Evolutionary conservation across 2,329 filamentous ascomycete species (phyloP), one percentile per base, ranked within the genome.

Genomic region (Fusarium sp.): DNA sequence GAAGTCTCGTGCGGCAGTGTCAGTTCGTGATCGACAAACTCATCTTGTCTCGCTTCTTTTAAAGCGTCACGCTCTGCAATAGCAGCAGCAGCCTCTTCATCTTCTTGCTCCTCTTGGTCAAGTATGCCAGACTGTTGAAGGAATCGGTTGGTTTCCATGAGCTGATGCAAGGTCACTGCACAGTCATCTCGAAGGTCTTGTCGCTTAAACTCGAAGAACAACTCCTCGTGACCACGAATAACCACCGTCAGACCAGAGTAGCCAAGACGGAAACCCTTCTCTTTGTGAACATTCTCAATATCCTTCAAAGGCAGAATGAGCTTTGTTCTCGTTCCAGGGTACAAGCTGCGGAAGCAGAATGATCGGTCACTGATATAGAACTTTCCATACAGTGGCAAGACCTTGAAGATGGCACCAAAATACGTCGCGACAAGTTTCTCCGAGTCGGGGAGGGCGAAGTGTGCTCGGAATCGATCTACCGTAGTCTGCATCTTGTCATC

Each of bases 331-430:
- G 94, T 97, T 2, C 94, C 95, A 2, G 93, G 94, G 38, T 98
- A 84, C 55, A 98, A 83, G 77, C 95, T 98, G 60, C 96, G 92
- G 81, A 97, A 99, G 82, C 96, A 99, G 71, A 98, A 93, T 62
- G 91, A 92, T 24, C 89, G 89, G 72, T 94, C 90, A 77, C 96
- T 95, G 72, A 98, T 91, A 80, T 99, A 99, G 34, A 98, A 92
- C 81, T 98, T 99, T 74, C 96, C 96, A 75, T 98, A 98, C 3
- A 98, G 86, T 5, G 96, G 96, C 30, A 98, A 81, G 1, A 97
- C 93, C 5, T 95, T 90, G 73, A 97, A 90, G n/a, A 98, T 86
- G 77, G 92, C 93, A n/a, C 93, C 94, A 80, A 94, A 98, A 80
- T 96, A 98, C 1, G 94, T 93, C 2, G 95, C 95, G 68, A 93